phyloP scores from a whole-genome alignment of 106 monocot genomes.

The Amphibolis antarctica region DNA sequence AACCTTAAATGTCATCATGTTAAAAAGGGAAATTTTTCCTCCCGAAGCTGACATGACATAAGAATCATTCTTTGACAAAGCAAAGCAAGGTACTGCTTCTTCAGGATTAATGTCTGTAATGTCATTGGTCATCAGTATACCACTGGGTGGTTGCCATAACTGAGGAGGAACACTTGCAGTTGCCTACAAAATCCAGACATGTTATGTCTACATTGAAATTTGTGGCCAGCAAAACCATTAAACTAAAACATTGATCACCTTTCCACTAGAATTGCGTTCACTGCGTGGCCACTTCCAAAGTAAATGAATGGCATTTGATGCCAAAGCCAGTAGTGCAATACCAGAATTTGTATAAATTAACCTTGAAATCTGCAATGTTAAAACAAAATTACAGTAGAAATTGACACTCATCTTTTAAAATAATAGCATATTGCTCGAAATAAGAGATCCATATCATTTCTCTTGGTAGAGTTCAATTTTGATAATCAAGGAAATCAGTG shows the following conservation, averaged over 20 bases:
- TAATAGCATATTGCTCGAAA: too few relatives aligned
- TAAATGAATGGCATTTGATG: slow-evolving; percentile 40
- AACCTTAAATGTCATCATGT: slow-evolving; percentile 84
- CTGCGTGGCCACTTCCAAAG: slow-evolving; percentile 44
- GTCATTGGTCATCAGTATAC: slow-evolving; percentile 77
- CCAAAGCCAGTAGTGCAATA: slow-evolving; percentile 33
- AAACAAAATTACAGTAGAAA: background rate
- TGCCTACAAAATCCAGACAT: slow-evolving; percentile 28
- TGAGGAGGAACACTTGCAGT: slow-evolving; percentile 56
- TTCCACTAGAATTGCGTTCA: slow-evolving; percentile 35
- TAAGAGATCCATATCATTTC: too few relatives aligned
- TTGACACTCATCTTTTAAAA: background rate
- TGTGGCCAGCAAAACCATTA: background rate
- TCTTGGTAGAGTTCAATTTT: too few relatives aligned
- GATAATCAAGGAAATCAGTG: too few relatives aligned
- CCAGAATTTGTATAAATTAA: slow-evolving; percentile 51
- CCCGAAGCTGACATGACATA: slow-evolving; percentile 88
- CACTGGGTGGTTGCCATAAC: slow-evolving; percentile 69
- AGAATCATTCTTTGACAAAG: slow-evolving; percentile 72
- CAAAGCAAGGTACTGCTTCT: slow-evolving; percentile 72
- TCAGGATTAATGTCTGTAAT: slow-evolving; percentile 50
- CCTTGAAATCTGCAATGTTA: slow-evolving; percentile 29
- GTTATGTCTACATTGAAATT: background rate
- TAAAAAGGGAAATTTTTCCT: slow-evolving; percentile 69
- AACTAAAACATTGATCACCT: slow-evolving; percentile 12